phyloP scores from a whole-genome alignment of 1,284 basidiomycete species.

The Naganishia liquefaciens region DNA sequence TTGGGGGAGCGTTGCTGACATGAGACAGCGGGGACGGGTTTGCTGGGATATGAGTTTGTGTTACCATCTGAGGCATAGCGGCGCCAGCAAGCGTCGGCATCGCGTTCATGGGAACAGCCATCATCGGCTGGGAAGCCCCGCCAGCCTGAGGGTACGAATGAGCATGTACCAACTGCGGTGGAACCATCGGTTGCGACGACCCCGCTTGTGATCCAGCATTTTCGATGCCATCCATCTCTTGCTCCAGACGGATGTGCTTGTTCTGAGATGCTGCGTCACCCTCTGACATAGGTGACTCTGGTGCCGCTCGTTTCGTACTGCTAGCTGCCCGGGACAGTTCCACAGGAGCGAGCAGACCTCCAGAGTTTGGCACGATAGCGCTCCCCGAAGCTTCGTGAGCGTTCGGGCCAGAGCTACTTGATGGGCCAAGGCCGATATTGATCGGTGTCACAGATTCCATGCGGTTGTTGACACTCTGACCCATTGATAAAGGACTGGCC shows the following conservation, averaged over 20 bases:
- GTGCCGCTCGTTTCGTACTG: slow-evolving; percentile 31
- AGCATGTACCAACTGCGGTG: slow-evolving; percentile 49
- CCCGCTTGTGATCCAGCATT: slow-evolving; percentile 17
- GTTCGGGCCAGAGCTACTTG: slow-evolving; percentile 11
- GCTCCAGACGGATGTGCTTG: slow-evolving; percentile 33
- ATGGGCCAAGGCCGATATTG: slow-evolving; percentile 13
- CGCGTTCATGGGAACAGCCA: slow-evolving; percentile 32
- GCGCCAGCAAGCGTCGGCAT: slow-evolving; percentile 14
- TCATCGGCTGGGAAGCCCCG: slow-evolving; percentile 46
- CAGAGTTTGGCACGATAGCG: neutral
- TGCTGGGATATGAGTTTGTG: slow-evolving; percentile 3
- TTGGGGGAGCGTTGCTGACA: slow-evolving; percentile 7
- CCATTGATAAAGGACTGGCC: slow-evolving; percentile 13
- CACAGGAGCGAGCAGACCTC: slow-evolving; percentile 10
- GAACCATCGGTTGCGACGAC: slow-evolving; percentile 33
- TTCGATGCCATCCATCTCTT: slow-evolving; percentile 12
- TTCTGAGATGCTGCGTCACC: slow-evolving; percentile 5
- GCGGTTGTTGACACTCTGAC: slow-evolving; percentile 10
- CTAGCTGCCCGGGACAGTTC: slow-evolving; percentile 17
- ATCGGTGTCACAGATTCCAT: slow-evolving; percentile 27
- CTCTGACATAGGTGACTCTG: slow-evolving; percentile 31
- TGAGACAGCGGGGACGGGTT: slow-evolving; percentile 11
- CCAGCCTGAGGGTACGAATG: slow-evolving; percentile 52
- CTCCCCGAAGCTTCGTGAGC: slow-evolving; percentile 1
- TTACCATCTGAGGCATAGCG: neutral